phyloP scores from a whole-genome alignment of 2,329 filamentous ascomycete species.

The Scolecobasidium constrictum region DNA sequence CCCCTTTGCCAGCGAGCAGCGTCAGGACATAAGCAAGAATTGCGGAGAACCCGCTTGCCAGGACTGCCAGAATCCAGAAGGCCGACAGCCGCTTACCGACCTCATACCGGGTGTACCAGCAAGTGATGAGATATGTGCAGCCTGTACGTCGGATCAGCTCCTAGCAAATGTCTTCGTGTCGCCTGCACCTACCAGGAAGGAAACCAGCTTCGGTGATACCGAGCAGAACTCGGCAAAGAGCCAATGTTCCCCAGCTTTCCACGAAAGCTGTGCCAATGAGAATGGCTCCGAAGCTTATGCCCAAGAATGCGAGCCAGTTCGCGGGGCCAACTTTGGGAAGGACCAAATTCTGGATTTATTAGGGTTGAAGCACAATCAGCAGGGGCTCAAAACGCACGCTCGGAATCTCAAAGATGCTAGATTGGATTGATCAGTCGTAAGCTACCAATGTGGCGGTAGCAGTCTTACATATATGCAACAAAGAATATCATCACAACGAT shows the following conservation, averaged over 20 bases:
- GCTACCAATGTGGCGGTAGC: too few relatives aligned
- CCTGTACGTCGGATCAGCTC: too few relatives aligned
- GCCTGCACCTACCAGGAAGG: conserved; percentile 31
- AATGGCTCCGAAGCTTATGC: conserved; percentile 36
- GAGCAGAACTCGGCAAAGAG: conserved; percentile 26
- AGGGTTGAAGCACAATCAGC: too few relatives aligned
- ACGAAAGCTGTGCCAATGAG: conserved; percentile 34
- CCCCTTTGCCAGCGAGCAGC: conserved; percentile 27
- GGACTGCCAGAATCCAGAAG: too few relatives aligned
- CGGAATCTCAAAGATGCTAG: too few relatives aligned
- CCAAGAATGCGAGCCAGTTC: conserved; percentile 23
- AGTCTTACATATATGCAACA: conserved; percentile 30
- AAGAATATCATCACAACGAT: conserved; percentile 46
- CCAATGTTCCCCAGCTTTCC: conserved; percentile 23
- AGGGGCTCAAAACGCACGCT: too few relatives aligned
- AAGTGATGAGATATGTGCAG: too few relatives aligned
- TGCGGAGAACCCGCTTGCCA: too few relatives aligned
- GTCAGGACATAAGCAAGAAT: too few relatives aligned
- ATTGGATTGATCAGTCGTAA: too few relatives aligned
- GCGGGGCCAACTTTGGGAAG: conserved; percentile 30
- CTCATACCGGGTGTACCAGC: background rate
- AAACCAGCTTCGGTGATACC: conserved; percentile 28
- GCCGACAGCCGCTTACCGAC: background rate
- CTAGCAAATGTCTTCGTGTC: too few relatives aligned
- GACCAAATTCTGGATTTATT: too few relatives aligned